Percentiles rank a stretch among this genome's conserved stretches.
phyloP scores from a whole-genome alignment of 176 grass and related monocot species.

The Ensete glaucum region DNA sequence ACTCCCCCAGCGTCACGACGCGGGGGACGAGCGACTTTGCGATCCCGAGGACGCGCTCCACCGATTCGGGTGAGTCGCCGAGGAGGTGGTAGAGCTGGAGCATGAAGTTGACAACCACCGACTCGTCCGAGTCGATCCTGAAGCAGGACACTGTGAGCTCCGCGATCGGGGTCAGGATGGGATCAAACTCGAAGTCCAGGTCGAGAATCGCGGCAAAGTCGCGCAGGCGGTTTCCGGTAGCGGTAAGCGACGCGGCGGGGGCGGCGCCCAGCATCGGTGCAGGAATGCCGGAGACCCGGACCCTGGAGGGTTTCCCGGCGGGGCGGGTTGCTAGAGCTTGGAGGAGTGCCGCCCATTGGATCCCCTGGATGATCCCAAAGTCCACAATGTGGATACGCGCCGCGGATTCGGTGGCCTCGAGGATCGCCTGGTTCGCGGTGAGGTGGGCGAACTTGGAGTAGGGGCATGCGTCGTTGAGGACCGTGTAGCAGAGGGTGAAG shows the following conservation, averaged over 20 bases:
- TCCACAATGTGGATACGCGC: slow-evolving; percentile 75
- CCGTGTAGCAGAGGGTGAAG: slow-evolving; percentile 85
- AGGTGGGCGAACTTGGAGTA: slow-evolving; percentile 96
- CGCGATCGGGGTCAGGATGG: slow-evolving; percentile 57
- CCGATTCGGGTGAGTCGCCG: slow-evolving; percentile 47
- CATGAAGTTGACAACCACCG: slow-evolving; percentile 88
- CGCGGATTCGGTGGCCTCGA: slow-evolving; percentile 71
- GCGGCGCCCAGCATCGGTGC: slow-evolving; percentile 55
- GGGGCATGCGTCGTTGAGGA: slow-evolving; percentile 81
- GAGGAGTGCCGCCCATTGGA: slow-evolving; percentile 90
- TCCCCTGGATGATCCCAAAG: slow-evolving; percentile 82
- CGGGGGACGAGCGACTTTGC: slow-evolving; percentile 50
- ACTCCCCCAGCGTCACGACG: slow-evolving; percentile 77
- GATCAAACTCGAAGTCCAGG: slow-evolving; percentile 83
- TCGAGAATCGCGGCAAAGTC: slow-evolving; percentile 71
- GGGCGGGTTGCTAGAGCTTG: slow-evolving; percentile 86
- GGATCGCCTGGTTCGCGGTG: slow-evolving; percentile 89
- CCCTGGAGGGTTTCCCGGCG: slow-evolving; percentile 50
- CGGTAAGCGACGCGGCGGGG: slow-evolving; percentile 49
- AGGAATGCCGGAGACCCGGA: slow-evolving; percentile 76
- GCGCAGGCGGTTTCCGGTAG: slow-evolving; percentile 64
- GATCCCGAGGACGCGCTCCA: slow-evolving; percentile 38
- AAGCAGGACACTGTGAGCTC: slow-evolving; percentile 52
- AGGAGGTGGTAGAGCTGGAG: slow-evolving; percentile 71
- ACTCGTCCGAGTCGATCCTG: slow-evolving; percentile 50